Evolutionary conservation across 192 early-diverging fungal genomes (phyloP), one percentile per base, ranked within the genome.

Genomic region (Coemansia sp.): DNA sequence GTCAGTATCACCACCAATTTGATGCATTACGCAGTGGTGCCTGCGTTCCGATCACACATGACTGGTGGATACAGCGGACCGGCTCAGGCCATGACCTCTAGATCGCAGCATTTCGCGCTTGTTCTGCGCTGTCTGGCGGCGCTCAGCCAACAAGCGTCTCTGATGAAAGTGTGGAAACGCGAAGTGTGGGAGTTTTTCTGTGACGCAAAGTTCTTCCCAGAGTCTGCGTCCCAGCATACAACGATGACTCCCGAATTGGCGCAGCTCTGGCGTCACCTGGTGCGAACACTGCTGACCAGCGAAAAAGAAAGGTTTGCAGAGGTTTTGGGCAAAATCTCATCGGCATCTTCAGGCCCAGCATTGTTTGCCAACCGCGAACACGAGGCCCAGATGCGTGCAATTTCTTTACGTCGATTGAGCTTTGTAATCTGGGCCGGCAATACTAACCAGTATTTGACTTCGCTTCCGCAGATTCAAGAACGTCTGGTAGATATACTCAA

Each of bases 401-500:
- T 92, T 9, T 79, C 87, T 38, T 51, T 97, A 2, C 86, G 95
- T n/a, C 76, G 94, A 11, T 55, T 97, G 66, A 88, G 93, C 3
- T 95, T 91, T 87, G 74, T 93, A 1, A 80, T 97, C 6, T 95
- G 87, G 75, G 85, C 87, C 35, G 94, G 92, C 4, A 69, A 81
- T 3, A 68, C 77, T 0, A 91, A 97, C 75, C 93, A 95, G 72
- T 94, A 94, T 69, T 70, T 92, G 4, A 81, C 87, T 8, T 89
- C 92, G 55, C 62, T 97, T 57, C 95, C 94, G 15, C 75, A 82
- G 11, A 88, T 97, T 22, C 92, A 93, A 66, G 93, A 95, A 64
- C 94, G 95, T 59, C 79, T 97, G 14, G 95, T 95, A 0, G 95
- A 97, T 58, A 85, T 95, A 61, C 65, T 97, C 20, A 95, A 95